Conservation (phyloP, 2,329 filamentous ascomycete species). For the Fusarium nelsonii region DNA sequence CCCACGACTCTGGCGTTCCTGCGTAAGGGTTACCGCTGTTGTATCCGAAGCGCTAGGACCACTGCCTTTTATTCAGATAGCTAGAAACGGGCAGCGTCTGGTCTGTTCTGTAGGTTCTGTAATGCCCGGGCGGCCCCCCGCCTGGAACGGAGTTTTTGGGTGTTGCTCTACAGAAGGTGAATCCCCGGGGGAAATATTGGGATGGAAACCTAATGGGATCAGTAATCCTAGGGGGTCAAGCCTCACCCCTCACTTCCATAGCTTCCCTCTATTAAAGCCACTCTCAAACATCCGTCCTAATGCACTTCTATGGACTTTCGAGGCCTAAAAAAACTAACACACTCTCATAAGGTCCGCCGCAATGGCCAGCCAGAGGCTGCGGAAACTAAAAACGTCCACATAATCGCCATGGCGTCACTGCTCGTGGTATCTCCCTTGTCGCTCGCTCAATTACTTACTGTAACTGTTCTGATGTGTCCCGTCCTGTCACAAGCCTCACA, state of each 20-base stretch:
- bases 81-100: not conserved
- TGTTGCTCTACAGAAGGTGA: not conserved
- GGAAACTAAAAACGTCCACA: conserved; percentile 11
- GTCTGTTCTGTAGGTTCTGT: not conserved
- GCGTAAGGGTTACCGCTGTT: conserved; percentile 50
- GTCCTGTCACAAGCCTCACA: conserved; percentile 37
- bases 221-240: conserved; percentile 15
- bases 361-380: conserved; percentile 14
- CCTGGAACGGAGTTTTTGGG: conserved; percentile 6
- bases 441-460: conserved; percentile 1
- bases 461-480: not conserved
- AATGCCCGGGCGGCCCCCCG: conserved; percentile 6
- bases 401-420: conserved; percentile 22
- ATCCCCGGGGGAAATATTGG: conserved; percentile 23
- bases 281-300: conserved; percentile 22
- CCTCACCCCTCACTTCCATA: conserved; percentile 24
- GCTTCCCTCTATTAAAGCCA: conserved; percentile 23
- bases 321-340: conserved; percentile 13
- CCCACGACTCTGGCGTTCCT: conserved; percentile 47
- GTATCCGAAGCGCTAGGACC: conserved; percentile 36
- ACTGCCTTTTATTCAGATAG: conserved; percentile 18
- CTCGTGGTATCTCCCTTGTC: conserved; percentile 17
- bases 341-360: conserved; percentile 9
- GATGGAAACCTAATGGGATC: conserved; percentile 22
- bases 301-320: conserved; percentile 5